phyloP scores from a whole-genome alignment of 2,329 filamentous ascomycete species.

The Diaporthe aspalathi region DNA sequence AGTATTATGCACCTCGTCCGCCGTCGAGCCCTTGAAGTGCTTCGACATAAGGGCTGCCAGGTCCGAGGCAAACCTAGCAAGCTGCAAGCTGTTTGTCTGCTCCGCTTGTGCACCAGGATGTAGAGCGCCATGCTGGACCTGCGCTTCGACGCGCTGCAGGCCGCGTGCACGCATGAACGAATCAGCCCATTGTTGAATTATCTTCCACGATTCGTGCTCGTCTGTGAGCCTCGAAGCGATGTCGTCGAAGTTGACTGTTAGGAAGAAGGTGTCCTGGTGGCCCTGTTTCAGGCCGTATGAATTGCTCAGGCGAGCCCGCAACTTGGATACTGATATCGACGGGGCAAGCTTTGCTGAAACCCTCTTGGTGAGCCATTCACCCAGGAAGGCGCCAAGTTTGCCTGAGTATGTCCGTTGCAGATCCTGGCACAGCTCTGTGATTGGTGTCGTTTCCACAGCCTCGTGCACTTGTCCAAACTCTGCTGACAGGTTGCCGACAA shows the following conservation, averaged over 20 bases:
- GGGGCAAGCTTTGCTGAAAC: slow-evolving; percentile 7
- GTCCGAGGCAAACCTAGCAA: not conserved
- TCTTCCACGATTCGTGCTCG: slow-evolving; percentile 7
- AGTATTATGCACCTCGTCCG: not conserved
- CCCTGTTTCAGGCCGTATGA: slow-evolving; percentile 5
- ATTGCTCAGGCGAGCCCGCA: not conserved
- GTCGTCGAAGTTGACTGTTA: not conserved
- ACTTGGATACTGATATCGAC: not conserved
- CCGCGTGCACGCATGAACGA: slow-evolving; percentile 4
- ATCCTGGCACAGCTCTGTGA: slow-evolving; percentile 5
- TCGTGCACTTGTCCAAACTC: slow-evolving; percentile 5
- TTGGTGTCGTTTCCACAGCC: not conserved
- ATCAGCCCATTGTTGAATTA: not conserved
- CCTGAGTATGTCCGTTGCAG: slow-evolving; percentile 6
- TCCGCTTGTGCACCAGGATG: not conserved
- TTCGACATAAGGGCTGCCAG: slow-evolving; percentile 8
- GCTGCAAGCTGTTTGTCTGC: not conserved
- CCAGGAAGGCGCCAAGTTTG: not conserved
- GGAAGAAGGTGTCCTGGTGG: slow-evolving; percentile 2
- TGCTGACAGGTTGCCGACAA: not conserved
- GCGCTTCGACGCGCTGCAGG: not conserved
- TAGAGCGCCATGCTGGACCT: not conserved
- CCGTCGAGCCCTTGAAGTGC: not conserved
- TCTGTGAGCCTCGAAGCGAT: not conserved
- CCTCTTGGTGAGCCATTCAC: slow-evolving; percentile 1